A percentile compares a stretch with the other conserved stretches of the same genome.
phyloP scores from a whole-genome alignment of 441 rosid genomes.

The Cnidoscolus chayamansa region DNA sequence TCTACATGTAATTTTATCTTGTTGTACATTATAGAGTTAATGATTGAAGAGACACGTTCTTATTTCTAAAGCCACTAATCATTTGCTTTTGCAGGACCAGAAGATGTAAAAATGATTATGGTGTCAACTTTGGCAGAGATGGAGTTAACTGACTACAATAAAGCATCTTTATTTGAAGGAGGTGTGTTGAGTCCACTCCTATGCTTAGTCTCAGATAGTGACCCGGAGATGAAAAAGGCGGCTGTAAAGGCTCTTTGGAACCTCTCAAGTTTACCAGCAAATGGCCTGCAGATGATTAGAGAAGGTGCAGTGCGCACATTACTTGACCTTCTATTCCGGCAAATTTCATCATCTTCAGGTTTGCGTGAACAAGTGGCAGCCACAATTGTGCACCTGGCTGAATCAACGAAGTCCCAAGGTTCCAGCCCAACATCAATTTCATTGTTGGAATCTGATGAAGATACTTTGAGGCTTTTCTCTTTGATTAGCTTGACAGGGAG shows the following conservation, averaged over 20 bases:
- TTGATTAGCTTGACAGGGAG: slow-evolving; percentile 46
- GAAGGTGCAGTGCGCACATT: slow-evolving; percentile 52
- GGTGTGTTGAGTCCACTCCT: slow-evolving; percentile 54
- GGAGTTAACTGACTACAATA: slow-evolving; percentile 60
- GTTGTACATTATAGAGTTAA: background rate
- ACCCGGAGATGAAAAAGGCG: slow-evolving; percentile 34
- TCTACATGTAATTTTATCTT: background rate
- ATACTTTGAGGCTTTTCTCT: slow-evolving; percentile 45
- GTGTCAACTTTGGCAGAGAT: slow-evolving; percentile 53
- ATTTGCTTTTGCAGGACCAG: slow-evolving; percentile 44
- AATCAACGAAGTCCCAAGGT: slow-evolving; percentile 48
- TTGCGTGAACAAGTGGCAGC: slow-evolving; percentile 48
- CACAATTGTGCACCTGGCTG: slow-evolving; percentile 49
- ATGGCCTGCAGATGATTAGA: slow-evolving; percentile 56
- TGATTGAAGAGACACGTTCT: background rate
- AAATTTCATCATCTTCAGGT: slow-evolving; percentile 33
- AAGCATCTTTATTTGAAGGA: slow-evolving; percentile 49
- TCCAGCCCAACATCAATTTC: slow-evolving; percentile 30
- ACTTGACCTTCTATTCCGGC: slow-evolving; percentile 44
- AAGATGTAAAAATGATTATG: slow-evolving; percentile 44
- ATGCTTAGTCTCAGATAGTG: slow-evolving; percentile 36
- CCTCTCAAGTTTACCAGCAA: slow-evolving; percentile 49
- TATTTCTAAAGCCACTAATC: slow-evolving; percentile 13
- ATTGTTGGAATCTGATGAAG: slow-evolving; percentile 51
- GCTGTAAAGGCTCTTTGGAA: slow-evolving; percentile 52